Evolutionary conservation across 2,329 filamentous ascomycete species (phyloP).

Genomic region (Aspergillus fischeri): DNA sequence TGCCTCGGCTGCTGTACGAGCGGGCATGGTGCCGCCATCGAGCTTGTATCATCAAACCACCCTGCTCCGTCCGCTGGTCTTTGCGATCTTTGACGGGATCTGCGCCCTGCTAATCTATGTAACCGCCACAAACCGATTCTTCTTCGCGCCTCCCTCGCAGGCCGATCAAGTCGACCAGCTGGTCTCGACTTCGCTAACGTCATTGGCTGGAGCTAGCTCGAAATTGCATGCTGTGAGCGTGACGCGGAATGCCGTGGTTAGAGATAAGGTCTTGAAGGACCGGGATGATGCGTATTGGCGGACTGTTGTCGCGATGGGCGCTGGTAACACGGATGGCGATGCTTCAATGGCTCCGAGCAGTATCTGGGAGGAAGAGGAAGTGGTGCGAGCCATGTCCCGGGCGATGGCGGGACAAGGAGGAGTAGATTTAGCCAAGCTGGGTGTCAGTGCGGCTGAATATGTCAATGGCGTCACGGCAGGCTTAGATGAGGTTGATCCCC

Average conservation of each 20-base stretch:
- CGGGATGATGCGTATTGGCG: conserved; percentile 71
- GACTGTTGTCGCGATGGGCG: conserved; percentile 48
- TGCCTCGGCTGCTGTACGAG: conserved; percentile 59
- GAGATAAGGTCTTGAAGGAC: conserved; percentile 67
- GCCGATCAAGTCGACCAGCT: conserved; percentile 63
- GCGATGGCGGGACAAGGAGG: conserved; percentile 66
- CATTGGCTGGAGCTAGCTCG: conserved; percentile 57
- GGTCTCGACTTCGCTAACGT: conserved; percentile 44
- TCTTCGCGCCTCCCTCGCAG: conserved; percentile 58
- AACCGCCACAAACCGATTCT: conserved; percentile 73
- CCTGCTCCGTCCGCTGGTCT: conserved; percentile 57
- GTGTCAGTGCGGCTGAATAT: conserved; percentile 41
- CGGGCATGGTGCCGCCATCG: conserved; percentile 58
- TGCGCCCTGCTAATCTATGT: conserved; percentile 68
- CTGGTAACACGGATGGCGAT: conserved; percentile 62
- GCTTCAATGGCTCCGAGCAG: conserved; percentile 51
- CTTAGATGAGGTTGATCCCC: conserved; percentile 21
- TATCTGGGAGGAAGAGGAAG: conserved; percentile 68
- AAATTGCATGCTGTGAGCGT: conserved; percentile 71
- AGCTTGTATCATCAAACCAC: conserved; percentile 44
- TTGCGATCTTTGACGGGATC: conserved; percentile 61
- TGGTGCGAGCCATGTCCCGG: conserved; percentile 61
- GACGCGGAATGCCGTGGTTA: conserved; percentile 71
- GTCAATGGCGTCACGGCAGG: conserved; percentile 41
- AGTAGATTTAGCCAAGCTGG: conserved; percentile 40